Conservation (phyloP, 768 basidiomycete species). For the Asterophora lycoperdoides region DNA sequence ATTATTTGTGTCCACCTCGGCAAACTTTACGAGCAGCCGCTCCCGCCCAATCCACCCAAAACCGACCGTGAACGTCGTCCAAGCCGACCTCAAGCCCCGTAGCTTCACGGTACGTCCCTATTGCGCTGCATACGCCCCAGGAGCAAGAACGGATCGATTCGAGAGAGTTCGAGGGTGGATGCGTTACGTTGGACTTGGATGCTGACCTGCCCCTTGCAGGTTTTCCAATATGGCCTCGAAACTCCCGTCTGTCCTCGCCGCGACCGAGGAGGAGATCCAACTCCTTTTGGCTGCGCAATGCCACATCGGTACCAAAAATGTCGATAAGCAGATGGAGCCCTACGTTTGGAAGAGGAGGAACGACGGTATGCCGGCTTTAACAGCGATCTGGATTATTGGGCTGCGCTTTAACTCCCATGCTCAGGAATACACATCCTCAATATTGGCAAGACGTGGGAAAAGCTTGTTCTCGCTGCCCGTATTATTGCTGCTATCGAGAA, state of each 20-base stretch:
- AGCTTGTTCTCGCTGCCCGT: conserved; percentile 96
- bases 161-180: conserved; percentile 40
- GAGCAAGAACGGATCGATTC: conserved; percentile 30
- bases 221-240: conserved; percentile 68
- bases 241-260: conserved; percentile 88
- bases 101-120: conserved; percentile 43
- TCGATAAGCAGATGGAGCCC: conserved; percentile 97
- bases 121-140: conserved; percentile 12
- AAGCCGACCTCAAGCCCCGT: conserved; percentile 38
- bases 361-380: conserved; percentile 65
- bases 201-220: conserved; percentile 28
- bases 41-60: conserved; percentile 33
- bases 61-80: conserved; percentile 43
- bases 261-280: conserved; percentile 97
- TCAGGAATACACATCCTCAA: conserved; percentile 94
- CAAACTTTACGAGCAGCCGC: conserved; percentile 30
- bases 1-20: conserved; percentile 21
- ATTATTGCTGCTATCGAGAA: conserved; percentile 97
- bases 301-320: conserved; percentile 98
- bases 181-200: conserved; percentile 31
- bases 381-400: not conserved
- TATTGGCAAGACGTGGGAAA: conserved; percentile 99
- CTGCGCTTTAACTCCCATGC: conserved; percentile 13
- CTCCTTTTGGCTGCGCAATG: conserved; percentile 92
- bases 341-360: conserved; percentile 97